These are phyloP conservation scores for Candida takata DNA, from an alignment of 805 yeast genomes.

Conservation along the genomic window DNA sequence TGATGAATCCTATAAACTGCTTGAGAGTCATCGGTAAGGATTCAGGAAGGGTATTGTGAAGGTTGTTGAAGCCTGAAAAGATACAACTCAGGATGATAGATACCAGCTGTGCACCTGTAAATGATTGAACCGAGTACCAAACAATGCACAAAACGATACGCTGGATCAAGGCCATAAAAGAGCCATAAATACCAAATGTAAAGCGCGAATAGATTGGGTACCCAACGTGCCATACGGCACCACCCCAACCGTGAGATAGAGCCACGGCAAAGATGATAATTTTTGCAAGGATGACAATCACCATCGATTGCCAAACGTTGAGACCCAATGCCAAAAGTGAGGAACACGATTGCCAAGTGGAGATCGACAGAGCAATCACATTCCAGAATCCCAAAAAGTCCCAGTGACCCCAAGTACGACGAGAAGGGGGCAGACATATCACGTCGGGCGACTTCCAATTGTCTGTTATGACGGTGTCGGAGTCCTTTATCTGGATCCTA, in stretches of 20 bases:
- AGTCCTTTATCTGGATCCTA: slow-evolving; percentile 16
- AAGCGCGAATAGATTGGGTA: slow-evolving; percentile 38
- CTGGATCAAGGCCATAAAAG: slow-evolving; percentile 35
- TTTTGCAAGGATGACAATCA: slow-evolving; percentile 35
- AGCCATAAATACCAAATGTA: slow-evolving; percentile 41
- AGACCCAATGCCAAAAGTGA: slow-evolving; percentile 37
- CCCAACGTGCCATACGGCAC: slow-evolving; percentile 43
- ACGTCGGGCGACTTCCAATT: slow-evolving; percentile 33
- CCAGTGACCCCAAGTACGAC: slow-evolving; percentile 41
- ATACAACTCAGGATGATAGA: slow-evolving; percentile 32
- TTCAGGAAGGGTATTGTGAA: slow-evolving; percentile 34
- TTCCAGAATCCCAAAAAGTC: slow-evolving; percentile 38
- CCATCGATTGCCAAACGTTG: slow-evolving; percentile 37
- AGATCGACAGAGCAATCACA: slow-evolving; percentile 30
- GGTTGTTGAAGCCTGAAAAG: slow-evolving; percentile 30
- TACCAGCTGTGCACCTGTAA: slow-evolving; percentile 39
- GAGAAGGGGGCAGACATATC: slow-evolving; percentile 35
- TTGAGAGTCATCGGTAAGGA: slow-evolving; percentile 34
- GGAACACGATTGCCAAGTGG: slow-evolving; percentile 37
- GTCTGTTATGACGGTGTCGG: slow-evolving; percentile 15
- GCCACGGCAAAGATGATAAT: slow-evolving; percentile 34
- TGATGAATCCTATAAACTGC: slow-evolving; percentile 33
- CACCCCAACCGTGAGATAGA: slow-evolving; percentile 38
- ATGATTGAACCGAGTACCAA: slow-evolving; percentile 41
- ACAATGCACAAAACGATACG: slow-evolving; percentile 39